phyloP scores from a whole-genome alignment of 192 early-diverging fungal genomes.

The Linnemannia zychae region DNA sequence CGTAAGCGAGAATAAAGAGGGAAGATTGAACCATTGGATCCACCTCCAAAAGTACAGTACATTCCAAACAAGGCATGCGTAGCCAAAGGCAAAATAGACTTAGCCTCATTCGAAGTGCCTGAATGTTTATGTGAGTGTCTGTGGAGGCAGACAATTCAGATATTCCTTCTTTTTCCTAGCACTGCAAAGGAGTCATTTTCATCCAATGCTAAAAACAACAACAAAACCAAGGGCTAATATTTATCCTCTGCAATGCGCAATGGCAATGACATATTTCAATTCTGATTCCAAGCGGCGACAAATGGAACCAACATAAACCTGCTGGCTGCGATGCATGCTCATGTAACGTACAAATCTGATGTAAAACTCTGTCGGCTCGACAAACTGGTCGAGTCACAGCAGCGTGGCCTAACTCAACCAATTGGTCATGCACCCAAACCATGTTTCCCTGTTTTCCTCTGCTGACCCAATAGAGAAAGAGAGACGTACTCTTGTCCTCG shows the following conservation, averaged over 20 bases:
- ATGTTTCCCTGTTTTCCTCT: neutral
- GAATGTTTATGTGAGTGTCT: neutral
- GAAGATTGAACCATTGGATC: neutral
- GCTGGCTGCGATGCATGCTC: slow-evolving; percentile 2
- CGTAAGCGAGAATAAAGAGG: neutral
- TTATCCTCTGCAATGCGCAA: neutral
- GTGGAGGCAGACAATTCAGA: neutral
- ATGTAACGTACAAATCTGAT: neutral
- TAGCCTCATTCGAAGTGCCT: neutral
- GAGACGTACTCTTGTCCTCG: neutral
- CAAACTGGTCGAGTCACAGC: neutral
- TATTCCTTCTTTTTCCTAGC: neutral
- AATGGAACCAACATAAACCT: neutral
- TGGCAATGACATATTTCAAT: slow-evolving; percentile 5
- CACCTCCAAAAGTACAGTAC: neutral
- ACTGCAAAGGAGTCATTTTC: neutral
- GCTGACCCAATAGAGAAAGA: neutral
- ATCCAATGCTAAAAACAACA: too few species aligned
- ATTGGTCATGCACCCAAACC: neutral
- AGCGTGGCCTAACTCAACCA: neutral
- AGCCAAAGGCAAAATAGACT: neutral
- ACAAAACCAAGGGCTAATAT: neutral
- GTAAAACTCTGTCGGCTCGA: neutral
- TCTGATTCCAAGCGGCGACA: slow-evolving; percentile 4
- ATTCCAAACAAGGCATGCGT: neutral